Evolutionary conservation across 257 asterid species (phyloP), one percentile per base, ranked within the genome.

Genomic region (Scutellaria galericulata): DNA sequence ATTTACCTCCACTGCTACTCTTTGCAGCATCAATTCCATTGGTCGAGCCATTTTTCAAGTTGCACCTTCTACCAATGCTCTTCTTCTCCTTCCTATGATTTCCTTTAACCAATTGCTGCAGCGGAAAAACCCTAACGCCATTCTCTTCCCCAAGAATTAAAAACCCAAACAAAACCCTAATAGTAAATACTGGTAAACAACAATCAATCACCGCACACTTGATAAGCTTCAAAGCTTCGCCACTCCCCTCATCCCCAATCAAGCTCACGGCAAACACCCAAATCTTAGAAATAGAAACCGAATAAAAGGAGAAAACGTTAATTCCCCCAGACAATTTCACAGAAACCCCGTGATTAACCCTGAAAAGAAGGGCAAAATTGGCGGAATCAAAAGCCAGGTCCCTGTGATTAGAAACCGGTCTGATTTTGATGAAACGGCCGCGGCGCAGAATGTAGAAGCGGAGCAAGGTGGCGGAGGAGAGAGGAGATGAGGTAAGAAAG

Each of bases 131-230:
- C 85, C 96, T 79, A 70, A 90, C 96, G 73, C 98, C 98, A 58
- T 83, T 85, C 83, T 83, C 91, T 74, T 92, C 96, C 73, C 98
- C 98, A 56, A 88, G 70, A 73, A 92, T 68, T 82, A 92, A 70
- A 68, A 74, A 78, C 57, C 92, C 88, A 66, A 86, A 88, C 60
- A 84, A 76, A 59, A 87, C 61, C 80, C 80, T 78, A 47, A 86
- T 80, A 0, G 89, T 79, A 65, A 86, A 88, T 13, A 92, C 86
- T 1, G 94, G 96, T 7, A 67, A 66, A 41, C 84, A 66, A 76
- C 97, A 90, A 75, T 90, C 92, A 66, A 92, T 85, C 78, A 84
- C 90, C 12, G 97, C 91, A 79, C 89, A 88, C 77, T 90, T 92
- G 80, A 92, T 84, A 75, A 92, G 79, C 82, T 90, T 92, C 86